phyloP scores from a whole-genome alignment of 257 asterid genomes.

The Nicotiana benthamiana region DNA sequence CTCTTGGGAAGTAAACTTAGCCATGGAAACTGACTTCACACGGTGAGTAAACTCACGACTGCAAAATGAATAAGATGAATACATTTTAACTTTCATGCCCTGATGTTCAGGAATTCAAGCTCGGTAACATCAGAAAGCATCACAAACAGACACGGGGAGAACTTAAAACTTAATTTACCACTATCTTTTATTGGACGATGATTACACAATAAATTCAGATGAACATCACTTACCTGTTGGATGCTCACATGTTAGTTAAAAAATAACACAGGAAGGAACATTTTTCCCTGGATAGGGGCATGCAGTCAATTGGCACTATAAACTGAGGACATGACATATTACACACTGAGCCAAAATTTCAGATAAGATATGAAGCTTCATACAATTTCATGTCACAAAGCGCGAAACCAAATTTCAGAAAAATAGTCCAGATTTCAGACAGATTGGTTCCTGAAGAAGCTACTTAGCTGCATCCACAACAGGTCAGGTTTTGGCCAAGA shows the following conservation, averaged over 20 bases:
- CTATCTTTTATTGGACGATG: neutral
- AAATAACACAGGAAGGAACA: neutral
- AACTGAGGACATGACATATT: too few species aligned
- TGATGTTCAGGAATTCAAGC: neutral
- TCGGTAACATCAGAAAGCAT: neutral
- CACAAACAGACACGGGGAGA: neutral
- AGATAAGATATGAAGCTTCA: too few species aligned
- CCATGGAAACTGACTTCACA: constrained; percentile 95
- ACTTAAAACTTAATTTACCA: neutral
- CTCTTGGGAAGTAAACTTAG: constrained; percentile 84
- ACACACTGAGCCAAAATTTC: too few species aligned
- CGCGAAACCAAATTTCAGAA: neutral
- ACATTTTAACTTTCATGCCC: constrained; percentile 6
- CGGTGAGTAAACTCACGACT: constrained; percentile 99
- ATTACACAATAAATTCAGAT: neutral
- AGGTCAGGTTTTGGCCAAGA: neutral
- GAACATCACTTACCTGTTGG: neutral
- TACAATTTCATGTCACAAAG: neutral
- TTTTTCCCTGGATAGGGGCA: too few species aligned
- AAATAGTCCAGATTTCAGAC: neutral
- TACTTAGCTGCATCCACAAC: neutral
- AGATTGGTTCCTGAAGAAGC: neutral
- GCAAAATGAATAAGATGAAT: constrained; percentile 25
- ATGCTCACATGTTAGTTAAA: neutral
- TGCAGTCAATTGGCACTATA: too few species aligned